Evolutionary conservation across 805 yeast genomes (phyloP), one percentile per base, ranked within the genome.

Genomic region (Kurtzmaniella fragi): DNA sequence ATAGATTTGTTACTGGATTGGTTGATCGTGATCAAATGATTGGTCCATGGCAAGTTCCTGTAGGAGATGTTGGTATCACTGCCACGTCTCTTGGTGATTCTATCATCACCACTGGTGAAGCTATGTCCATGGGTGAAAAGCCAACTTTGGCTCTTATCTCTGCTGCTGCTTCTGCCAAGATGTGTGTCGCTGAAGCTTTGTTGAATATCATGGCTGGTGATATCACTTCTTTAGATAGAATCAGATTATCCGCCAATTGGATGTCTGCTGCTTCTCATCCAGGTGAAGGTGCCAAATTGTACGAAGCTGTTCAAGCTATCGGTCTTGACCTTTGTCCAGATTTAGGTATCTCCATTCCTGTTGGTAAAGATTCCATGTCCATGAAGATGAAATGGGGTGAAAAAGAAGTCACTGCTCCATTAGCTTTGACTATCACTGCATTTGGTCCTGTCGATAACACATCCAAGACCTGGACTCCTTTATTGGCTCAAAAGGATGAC

Each of bases 31-130:
- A 93, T 62, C 99, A 93, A 70, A 82, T 90, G 82, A 98, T 93
- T 43, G 99, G 99, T 30, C 98, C 98, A 57, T 93, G 98, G 98
- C 99, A 93, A 72, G 93, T 85, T 8, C 99, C 99, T 35, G 98
- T 93, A 26, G 93, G 98, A 13, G 98, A 93, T 59, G 97, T 90
- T 40, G 98, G 96, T 67, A 96, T 93, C 39, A 90, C 98, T 17
- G 84, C 84, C 43, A 82, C 97, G 0, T 84, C 96, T 1, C 72
- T 88, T 37, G 96, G 96, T 56, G 84, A 80, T 38, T 70, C 73
- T 5, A 59, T 84, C 37, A 62, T 82, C 45, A 48, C 66, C 3
- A 82, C 95, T n/a, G 99, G 99, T 71, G 99, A 93, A 69, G 96
- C 98, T 7, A 67, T 93, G 67, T 90, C 98, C 2, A 82, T 89